Evolutionary conservation across 169 alveolate species (phyloP).

Genomic region (Eimeria sp.): DNA sequence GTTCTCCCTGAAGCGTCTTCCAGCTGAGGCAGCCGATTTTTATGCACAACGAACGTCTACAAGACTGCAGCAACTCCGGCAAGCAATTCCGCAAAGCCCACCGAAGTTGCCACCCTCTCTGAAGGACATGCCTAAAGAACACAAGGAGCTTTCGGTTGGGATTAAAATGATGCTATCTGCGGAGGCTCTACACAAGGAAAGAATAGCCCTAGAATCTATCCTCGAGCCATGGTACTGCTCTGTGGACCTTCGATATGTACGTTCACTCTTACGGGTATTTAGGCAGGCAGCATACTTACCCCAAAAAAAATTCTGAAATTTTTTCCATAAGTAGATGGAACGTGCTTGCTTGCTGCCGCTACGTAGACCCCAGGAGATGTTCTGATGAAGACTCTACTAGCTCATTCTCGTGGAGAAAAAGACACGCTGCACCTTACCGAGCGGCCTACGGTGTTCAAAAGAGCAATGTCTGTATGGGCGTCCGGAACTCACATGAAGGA

Average conservation of each 20-base stretch:
- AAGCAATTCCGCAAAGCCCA: neutral
- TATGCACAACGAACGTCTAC: neutral
- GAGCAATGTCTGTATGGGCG: slow-evolving; percentile 12
- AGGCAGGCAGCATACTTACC: neutral
- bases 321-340: neutral
- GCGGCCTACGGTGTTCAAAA: slow-evolving; percentile 23
- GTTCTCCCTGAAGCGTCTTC: neutral
- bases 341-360: neutral
- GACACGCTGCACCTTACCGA: neutral
- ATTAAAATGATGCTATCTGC: slow-evolving; percentile 42
- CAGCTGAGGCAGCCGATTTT: neutral
- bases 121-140: neutral
- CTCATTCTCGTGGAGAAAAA: neutral
- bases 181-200: slow-evolving; percentile 55
- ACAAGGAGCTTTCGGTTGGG: slow-evolving; percentile 1
- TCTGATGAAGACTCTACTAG: slow-evolving; percentile 6
- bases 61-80: neutral
- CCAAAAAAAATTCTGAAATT: neutral
- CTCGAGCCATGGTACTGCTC: slow-evolving; percentile 60
- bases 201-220: slow-evolving; percentile 48
- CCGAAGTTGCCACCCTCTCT: neutral
- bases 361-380: slow-evolving; percentile 46
- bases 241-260: slow-evolving; percentile 45
- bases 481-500: slow-evolving; percentile 18
- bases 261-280: neutral